phyloP scores from a whole-genome alignment of 2,329 filamentous ascomycete genomes.

The Penicillium brevicompactum region DNA sequence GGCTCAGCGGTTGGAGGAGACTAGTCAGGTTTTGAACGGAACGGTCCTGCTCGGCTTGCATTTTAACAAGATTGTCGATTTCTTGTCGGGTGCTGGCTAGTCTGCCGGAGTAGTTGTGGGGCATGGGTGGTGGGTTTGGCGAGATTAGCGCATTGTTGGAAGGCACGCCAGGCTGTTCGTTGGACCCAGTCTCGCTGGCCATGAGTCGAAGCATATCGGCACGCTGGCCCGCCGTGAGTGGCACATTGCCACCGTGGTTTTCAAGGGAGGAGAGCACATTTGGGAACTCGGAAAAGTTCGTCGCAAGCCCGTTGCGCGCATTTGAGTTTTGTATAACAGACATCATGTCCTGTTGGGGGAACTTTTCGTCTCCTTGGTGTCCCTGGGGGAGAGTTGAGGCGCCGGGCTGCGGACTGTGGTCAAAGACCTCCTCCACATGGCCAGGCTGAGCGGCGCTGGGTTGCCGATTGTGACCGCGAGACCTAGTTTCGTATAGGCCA shows the following conservation, averaged over 20 bases:
- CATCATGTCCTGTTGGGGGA: slow-evolving; percentile 50
- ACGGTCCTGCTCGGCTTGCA: slow-evolving; percentile 77
- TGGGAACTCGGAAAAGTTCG: slow-evolving; percentile 46
- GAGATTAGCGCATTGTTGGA: slow-evolving; percentile 61
- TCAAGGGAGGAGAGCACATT: slow-evolving; percentile 49
- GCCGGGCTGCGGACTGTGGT: slow-evolving; percentile 37
- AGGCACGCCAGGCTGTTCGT: slow-evolving; percentile 39
- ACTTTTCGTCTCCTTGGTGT: slow-evolving; percentile 21
- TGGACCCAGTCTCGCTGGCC: slow-evolving; percentile 48
- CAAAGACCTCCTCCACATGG: slow-evolving; percentile 49
- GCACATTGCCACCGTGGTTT: slow-evolving; percentile 44
- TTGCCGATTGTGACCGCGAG: slow-evolving; percentile 33
- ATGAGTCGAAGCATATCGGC: slow-evolving; percentile 52
- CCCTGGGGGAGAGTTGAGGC: slow-evolving; percentile 20
- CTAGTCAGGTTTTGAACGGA: slow-evolving; percentile 75
- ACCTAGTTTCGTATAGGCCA: slow-evolving; percentile 35
- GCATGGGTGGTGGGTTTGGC: slow-evolving; percentile 57
- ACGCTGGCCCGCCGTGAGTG: slow-evolving; percentile 49
- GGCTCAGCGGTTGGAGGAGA: slow-evolving; percentile 76
- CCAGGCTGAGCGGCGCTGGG: slow-evolving; percentile 34
- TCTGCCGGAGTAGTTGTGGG: slow-evolving; percentile 48
- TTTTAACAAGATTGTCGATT: slow-evolving; percentile 73
- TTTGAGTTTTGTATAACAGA: slow-evolving; percentile 52
- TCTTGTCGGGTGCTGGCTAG: slow-evolving; percentile 71
- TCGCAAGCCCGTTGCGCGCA: slow-evolving; percentile 43